Conservation (phyloP, 2,329 filamentous ascomycete species). For the Colletotrichum lupini region DNA sequence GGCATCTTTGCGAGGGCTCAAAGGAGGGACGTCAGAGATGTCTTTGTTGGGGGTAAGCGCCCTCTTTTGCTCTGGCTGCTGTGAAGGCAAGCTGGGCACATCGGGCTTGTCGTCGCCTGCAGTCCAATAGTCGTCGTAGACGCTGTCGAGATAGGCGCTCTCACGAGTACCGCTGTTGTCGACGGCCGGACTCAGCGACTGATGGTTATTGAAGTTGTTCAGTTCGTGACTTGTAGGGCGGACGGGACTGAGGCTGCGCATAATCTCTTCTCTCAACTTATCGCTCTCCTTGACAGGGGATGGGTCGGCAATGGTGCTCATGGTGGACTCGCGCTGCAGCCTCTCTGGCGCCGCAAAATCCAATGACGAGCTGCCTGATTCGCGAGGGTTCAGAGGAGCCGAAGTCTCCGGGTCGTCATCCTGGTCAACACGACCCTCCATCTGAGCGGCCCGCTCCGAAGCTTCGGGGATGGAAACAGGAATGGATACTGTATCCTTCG, state of each 20-base stretch:
- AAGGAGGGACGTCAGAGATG: slow-evolving; percentile 22
- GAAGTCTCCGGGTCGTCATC: slow-evolving; percentile 27
- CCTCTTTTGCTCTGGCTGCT: background rate
- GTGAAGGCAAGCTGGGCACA: slow-evolving; percentile 5
- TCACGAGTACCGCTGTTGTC: slow-evolving; percentile 51
- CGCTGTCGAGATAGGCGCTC: slow-evolving; percentile 72
- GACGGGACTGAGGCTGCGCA: slow-evolving; percentile 72
- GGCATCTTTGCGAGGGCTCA: slow-evolving; percentile 35
- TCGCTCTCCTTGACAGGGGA: slow-evolving; percentile 77
- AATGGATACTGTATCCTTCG: slow-evolving; percentile 16
- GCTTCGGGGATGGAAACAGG: slow-evolving; percentile 7
- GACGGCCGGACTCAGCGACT: background rate
- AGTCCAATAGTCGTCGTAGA: slow-evolving; percentile 76
- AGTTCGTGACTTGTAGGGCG: slow-evolving; percentile 40
- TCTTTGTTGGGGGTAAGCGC: slow-evolving; percentile 3
- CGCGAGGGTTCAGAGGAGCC: slow-evolving; percentile 36
- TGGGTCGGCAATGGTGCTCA: slow-evolving; percentile 60
- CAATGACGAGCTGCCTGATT: slow-evolving; percentile 38
- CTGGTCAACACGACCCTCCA: background rate
- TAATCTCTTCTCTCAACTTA: slow-evolving; percentile 78
- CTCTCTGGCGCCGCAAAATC: slow-evolving; percentile 49
- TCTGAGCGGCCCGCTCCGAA: slow-evolving; percentile 3
- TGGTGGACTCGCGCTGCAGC: slow-evolving; percentile 55
- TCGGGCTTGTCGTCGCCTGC: slow-evolving; percentile 54
- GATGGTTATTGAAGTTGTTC: slow-evolving; percentile 22